These are phyloP conservation scores for Neoboletus subvelutipes DNA, from an alignment of 768 basidiomycete genomes.

Conservation along the genomic window DNA sequence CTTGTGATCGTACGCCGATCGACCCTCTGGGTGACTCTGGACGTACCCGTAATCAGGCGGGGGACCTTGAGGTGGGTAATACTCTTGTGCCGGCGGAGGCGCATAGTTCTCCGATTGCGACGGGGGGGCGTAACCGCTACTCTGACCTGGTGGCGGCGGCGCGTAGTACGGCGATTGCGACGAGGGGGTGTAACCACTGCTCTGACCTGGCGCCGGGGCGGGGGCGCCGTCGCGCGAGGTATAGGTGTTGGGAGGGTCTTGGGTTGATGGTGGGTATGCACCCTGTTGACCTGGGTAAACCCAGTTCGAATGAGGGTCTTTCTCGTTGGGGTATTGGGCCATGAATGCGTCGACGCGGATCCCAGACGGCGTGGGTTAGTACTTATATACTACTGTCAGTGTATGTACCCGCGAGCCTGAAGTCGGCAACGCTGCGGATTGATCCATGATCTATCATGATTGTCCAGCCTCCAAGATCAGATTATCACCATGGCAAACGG, in stretches of 20 bases:
- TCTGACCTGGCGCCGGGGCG: neutral
- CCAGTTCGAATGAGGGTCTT: conserved; percentile 20
- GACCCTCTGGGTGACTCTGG: conserved; percentile 1
- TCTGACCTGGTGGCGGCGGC: neutral
- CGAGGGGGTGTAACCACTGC: neutral
- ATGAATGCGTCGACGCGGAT: conserved; percentile 9
- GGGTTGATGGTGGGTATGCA: conserved; percentile 7
- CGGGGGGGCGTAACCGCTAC: neutral
- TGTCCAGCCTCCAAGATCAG: neutral
- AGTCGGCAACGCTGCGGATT: neutral
- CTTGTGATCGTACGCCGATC: neutral
- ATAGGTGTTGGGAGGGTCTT: conserved; percentile 2
- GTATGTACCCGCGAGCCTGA: neutral
- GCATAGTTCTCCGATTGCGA: neutral
- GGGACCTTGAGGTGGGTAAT: conserved; percentile 4
- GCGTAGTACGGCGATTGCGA: neutral
- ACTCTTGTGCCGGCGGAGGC: conserved; percentile 3
- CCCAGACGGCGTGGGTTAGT: neutral
- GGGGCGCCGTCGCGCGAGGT: conserved; percentile 10
- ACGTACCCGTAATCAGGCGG: conserved; percentile 15
- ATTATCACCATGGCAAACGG: neutral
- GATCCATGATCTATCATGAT: neutral
- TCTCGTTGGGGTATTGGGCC: conserved; percentile 28
- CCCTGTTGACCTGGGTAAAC: conserved; percentile 4
- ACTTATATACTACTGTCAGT: neutral